Evolutionary conservation across 257 asterid species (phyloP), one percentile per base, ranked within the genome.

Genomic region (Leptodermis oblonga): DNA sequence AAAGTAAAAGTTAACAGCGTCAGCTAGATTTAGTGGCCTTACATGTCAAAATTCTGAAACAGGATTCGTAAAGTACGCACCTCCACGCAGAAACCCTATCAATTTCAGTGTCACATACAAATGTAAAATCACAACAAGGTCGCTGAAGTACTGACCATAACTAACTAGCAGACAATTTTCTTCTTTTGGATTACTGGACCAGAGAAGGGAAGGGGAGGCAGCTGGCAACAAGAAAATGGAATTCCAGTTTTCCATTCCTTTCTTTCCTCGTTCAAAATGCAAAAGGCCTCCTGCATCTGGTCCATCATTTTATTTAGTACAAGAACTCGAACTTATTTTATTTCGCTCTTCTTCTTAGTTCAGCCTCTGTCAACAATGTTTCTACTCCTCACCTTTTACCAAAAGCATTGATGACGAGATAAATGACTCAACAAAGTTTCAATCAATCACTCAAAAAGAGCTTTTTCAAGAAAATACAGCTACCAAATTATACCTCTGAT

Each of bases 31-130:
- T 43, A 46, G 75, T 67, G 76, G 67, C 25, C 96, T 88, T 87
- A 93, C 99, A 90, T 87, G 88, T 93, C 99, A 87, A 93, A 93
- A 82, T 84, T 93, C 84, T 84, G 96, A 73, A 93, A 93, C 72
- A 93, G 99, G 77, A 80, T 76, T 48, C 88, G 92, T 78, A 93
- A 81, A 69, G 97, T 93, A 65, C 95, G 96, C 83, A 96, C 97
- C 82, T 93, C 99, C 85, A 93, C 95, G 72, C 97, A 93, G 85
- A 93, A 93, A 67, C 99, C 95, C 99, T 93, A 85, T 68, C 77
- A 77, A 74, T 70, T 67, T 69, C 58, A 75, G 54, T 66, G 69
- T 39, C 42, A 58, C 69, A 72, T 81, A 75, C 52, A 48, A 68
- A 42, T 2, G 14, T 13, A n/a, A 39, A 46, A 17, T 43, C 30